Evolutionary conservation across 306 rosid species (phyloP), one percentile per base, ranked within the genome.

Genomic region (Oemleria cerasiformis): DNA sequence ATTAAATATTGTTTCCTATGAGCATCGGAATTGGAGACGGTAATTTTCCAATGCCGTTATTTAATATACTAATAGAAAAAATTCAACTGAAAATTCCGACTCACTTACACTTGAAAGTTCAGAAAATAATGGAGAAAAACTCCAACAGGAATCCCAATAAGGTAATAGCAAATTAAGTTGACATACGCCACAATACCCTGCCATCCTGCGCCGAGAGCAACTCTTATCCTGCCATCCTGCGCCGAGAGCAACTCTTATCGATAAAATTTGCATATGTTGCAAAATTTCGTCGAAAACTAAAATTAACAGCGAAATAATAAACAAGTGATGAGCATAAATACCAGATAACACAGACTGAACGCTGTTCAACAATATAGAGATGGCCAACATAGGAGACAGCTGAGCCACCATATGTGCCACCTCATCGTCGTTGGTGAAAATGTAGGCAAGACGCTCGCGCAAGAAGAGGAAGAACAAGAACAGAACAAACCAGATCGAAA

Each of bases 141-240:
- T 65, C 92, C 87, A 44, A 77, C 79, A 47, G 89, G 89, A 74
- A 87, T 51, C 23, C 92, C 89, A 11, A 87, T 20, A 0, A 87
- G 42, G 71, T 87, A 87, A 78, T 87, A 85, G 21, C 87, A 80
- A 0, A 73, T 84, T 55, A 87, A 72, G 78, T 87, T 87, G 7
- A 87, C 86, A 36, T 82, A 84, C 65, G 92, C 88, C 34, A 87
- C 89, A 39, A 49, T 25, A 48, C 86, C 81, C 64, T 85, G 92
- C 87, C 88, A 87, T 0, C 89, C 89, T 43, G 92, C 92, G 76
- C 89, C 92, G 62, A 87, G 48, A 48, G 89, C 77, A 40, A 87
- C 89, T 62, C 89, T n/a, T 23, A 47, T 85, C 80, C 64, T 85
- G 92, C 87, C 88, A 87, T 0, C 92, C 89, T 43, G 92, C 92